phyloP scores from a whole-genome alignment of 2,329 filamentous ascomycete genomes.

The Phaeosphaeriaceae sp. region DNA sequence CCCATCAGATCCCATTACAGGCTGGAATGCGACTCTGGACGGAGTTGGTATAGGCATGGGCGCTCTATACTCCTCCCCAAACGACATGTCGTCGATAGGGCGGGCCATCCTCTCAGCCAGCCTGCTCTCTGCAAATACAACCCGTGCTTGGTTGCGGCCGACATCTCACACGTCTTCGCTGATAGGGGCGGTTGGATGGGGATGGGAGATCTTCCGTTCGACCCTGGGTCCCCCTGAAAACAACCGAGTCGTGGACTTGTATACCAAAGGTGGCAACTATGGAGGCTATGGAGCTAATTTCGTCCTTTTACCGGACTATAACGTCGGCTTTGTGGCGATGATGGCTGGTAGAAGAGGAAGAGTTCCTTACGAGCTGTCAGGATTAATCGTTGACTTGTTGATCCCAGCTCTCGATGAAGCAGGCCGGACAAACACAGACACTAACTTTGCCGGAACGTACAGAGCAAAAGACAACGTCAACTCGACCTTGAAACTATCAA shows the following conservation, averaged over 20 bases:
- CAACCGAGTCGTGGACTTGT: slow-evolving; percentile 41
- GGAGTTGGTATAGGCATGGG: slow-evolving; percentile 23
- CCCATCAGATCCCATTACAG: not conserved
- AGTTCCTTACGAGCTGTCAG: slow-evolving; percentile 5
- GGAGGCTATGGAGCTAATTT: slow-evolving; percentile 50
- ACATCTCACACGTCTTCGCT: slow-evolving; percentile 46
- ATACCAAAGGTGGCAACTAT: slow-evolving; percentile 54
- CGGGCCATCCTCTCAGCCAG: slow-evolving; percentile 49
- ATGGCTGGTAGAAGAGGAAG: slow-evolving; percentile 34
- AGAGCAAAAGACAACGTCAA: slow-evolving; percentile 24
- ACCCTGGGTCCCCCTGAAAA: slow-evolving; percentile 2
- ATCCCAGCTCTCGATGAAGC: slow-evolving; percentile 33
- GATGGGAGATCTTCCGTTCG: slow-evolving; percentile 50
- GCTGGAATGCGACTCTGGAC: slow-evolving; percentile 11
- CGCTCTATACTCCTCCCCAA: slow-evolving; percentile 44
- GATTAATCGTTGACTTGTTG: slow-evolving; percentile 16
- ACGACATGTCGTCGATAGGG: slow-evolving; percentile 49
- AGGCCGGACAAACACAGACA: slow-evolving; percentile 32
- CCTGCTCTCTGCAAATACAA: slow-evolving; percentile 43
- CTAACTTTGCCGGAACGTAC: slow-evolving; percentile 35
- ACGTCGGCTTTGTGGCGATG: slow-evolving; percentile 51
- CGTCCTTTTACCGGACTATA: slow-evolving; percentile 53
- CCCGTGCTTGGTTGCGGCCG: slow-evolving; percentile 52
- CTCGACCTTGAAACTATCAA: slow-evolving; percentile 35
- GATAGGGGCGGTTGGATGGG: slow-evolving; percentile 43